Evolutionary conservation across 1,284 basidiomycete species (phyloP).

Genomic region (Moniliophthora roreri): DNA sequence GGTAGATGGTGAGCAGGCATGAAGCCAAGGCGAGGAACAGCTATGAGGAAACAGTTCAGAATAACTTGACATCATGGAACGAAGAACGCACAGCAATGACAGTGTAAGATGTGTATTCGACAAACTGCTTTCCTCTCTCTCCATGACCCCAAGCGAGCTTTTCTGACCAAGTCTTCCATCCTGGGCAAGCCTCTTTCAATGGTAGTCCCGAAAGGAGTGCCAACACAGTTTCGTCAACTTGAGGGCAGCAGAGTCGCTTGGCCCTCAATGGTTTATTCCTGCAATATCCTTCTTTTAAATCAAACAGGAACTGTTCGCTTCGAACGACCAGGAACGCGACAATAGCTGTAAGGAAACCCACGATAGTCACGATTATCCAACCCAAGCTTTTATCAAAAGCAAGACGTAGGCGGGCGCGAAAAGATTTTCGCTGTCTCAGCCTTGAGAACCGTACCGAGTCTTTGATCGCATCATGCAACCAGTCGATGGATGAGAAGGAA

Average conservation of each 20-base stretch:
- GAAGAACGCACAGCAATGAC: conserved; percentile 67
- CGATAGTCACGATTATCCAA: conserved; percentile 90
- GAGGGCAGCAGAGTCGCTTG: conserved; percentile 80
- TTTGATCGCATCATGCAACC: conserved; percentile 93
- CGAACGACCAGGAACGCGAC: conserved; percentile 88
- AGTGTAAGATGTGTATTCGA: conserved; percentile 77
- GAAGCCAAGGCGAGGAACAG: conserved; percentile 72
- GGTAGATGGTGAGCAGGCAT: conserved; percentile 78
- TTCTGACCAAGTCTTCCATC: conserved; percentile 79
- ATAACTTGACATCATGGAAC: conserved; percentile 4
- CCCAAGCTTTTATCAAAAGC: conserved; percentile 82
- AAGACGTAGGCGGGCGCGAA: conserved; percentile 72
- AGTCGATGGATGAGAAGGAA: conserved; percentile 83
- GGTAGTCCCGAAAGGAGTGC: conserved; percentile 19
- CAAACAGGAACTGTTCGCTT: conserved; percentile 90
- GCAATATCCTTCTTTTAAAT: conserved; percentile 93
- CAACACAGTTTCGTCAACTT: conserved; percentile 26
- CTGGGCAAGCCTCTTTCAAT: conserved; percentile 51
- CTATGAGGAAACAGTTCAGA: conserved; percentile 34
- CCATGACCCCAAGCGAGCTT: conserved; percentile 33
- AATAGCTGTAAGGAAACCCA: conserved; percentile 82
- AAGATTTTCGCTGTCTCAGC: conserved; percentile 64
- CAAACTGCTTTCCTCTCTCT: conserved; percentile 35
- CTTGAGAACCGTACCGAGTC: conserved; percentile 79
- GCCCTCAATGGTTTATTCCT: conserved; percentile 69